phyloP scores from a whole-genome alignment of 176 grass and related monocot species.

The Musa acuminata region DNA sequence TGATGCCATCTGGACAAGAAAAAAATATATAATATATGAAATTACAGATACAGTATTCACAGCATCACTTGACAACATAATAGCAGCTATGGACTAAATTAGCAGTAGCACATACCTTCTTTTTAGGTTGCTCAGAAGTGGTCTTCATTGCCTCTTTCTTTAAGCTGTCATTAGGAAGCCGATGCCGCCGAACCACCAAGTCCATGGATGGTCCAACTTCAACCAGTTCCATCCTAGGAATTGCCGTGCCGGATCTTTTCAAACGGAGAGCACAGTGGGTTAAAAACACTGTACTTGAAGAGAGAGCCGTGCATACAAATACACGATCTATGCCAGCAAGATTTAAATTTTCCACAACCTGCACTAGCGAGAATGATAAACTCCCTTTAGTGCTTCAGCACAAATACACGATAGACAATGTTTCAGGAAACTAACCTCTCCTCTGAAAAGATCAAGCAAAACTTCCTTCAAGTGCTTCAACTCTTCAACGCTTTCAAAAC shows the following conservation, averaged over 20 bases:
- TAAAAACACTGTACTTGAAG: constrained; percentile 59
- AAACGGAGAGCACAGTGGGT: constrained; percentile 80
- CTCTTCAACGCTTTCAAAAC: constrained; percentile 68
- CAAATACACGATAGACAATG: background rate
- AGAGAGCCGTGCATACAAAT: constrained; percentile 76
- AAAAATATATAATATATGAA: background rate
- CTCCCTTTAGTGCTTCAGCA: background rate
- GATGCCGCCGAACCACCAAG: constrained; percentile 51
- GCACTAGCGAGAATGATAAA: constrained; percentile 15
- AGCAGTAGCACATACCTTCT: constrained; percentile 22
- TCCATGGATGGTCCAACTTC: constrained; percentile 97
- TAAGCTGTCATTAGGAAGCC: constrained; percentile 54
- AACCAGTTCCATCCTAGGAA: constrained; percentile 86
- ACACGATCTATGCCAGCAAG: constrained; percentile 63
- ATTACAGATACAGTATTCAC: background rate
- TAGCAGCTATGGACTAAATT: constrained; percentile 1
- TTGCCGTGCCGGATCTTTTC: constrained; percentile 65
- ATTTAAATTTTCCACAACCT: constrained; percentile 90
- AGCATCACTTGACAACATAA: constrained; percentile 2
- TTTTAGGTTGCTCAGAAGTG: constrained; percentile 44
- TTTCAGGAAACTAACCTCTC: constrained; percentile 44
- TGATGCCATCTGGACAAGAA: background rate
- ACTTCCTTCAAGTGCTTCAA: constrained; percentile 93
- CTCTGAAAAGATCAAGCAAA: constrained; percentile 79
- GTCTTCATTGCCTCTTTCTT: constrained; percentile 80